Evolutionary conservation across 1,139 yeast species (phyloP).

Genomic region (Taiozyma onychis): DNA sequence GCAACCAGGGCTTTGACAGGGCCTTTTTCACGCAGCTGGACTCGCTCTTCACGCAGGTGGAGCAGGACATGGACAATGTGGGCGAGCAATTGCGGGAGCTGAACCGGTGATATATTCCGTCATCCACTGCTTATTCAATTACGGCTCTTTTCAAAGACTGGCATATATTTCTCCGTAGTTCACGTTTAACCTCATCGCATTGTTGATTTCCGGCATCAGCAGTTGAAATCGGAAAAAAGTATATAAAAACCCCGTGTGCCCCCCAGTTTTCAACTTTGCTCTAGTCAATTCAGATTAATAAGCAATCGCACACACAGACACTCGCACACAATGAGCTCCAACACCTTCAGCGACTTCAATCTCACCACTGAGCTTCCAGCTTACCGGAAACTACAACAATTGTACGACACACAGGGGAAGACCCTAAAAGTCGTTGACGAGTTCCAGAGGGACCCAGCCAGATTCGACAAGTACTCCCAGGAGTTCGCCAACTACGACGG

Average conservation of each 20-base stretch:
- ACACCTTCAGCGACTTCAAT: conserved; percentile 9
- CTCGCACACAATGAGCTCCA: conserved; percentile 2
- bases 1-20: neutral
- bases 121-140: too few species aligned
- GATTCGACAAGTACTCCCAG: conserved; percentile 72
- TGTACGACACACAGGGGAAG: conserved; percentile 64
- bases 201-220: neutral
- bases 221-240: neutral
- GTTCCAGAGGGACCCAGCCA: conserved; percentile 63
- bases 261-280: neutral
- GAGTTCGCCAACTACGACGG: conserved; percentile 81
- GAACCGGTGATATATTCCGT: neutral
- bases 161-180: neutral
- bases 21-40: neutral
- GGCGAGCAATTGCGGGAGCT: neutral
- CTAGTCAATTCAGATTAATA: too few species aligned
- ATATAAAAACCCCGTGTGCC: neutral
- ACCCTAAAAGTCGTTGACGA: conserved; percentile 63
- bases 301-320: too few species aligned
- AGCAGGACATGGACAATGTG: conserved; percentile 12
- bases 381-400: conserved; percentile 70
- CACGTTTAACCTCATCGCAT: neutral
- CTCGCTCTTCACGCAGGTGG: conserved; percentile 11
- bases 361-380: conserved; percentile 61
- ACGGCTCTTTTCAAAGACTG: too few species aligned